Percentiles rank a stretch among this genome's conserved stretches.
phyloP scores from a whole-genome alignment of 2,329 filamentous ascomycete species.

The Clonostachys rhizophaga region DNA sequence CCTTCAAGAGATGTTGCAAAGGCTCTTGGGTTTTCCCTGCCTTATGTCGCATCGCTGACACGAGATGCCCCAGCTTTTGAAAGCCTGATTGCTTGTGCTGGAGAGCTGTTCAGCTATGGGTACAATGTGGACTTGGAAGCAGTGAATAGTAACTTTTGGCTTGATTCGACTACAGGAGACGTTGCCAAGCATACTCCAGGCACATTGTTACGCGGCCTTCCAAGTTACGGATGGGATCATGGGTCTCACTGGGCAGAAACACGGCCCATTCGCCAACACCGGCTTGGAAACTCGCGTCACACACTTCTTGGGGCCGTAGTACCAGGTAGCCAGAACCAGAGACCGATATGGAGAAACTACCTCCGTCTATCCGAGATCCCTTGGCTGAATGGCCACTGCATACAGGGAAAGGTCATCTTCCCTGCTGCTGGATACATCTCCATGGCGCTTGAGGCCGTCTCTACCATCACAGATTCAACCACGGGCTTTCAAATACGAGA shows the following conservation, averaged over 20 bases:
- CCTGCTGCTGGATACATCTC: constrained; percentile 23
- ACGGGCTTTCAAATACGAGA: not conserved
- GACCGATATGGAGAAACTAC: constrained; percentile 25
- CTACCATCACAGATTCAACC: constrained; percentile 4
- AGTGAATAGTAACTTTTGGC: constrained; percentile 33
- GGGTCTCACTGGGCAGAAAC: constrained; percentile 23
- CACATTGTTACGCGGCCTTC: constrained; percentile 17
- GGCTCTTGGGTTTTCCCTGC: not conserved
- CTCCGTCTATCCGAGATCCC: constrained; percentile 16
- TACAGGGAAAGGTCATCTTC: constrained; percentile 19
- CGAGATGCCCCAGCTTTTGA: constrained; percentile 12
- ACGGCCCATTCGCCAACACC: constrained; percentile 18
- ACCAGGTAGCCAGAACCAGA: constrained; percentile 28
- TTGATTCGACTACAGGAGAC: constrained; percentile 25
- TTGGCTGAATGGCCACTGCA: constrained; percentile 22
- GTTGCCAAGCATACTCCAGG: not conserved
- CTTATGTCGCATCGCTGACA: not conserved
- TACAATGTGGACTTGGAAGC: constrained; percentile 11
- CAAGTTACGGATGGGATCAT: constrained; percentile 30
- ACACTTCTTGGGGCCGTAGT: constrained; percentile 17
- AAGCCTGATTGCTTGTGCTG: constrained; percentile 1
- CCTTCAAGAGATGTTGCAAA: constrained; percentile 11
- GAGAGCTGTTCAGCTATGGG: constrained; percentile 20
- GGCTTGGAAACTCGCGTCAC: constrained; percentile 16
- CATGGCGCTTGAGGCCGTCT: constrained; percentile 23